Percentiles rank a stretch among this genome's conserved stretches.
Evolutionary conservation across 176 grass and related monocot genomes (phyloP).

Genomic region (Phragmites australis): DNA sequence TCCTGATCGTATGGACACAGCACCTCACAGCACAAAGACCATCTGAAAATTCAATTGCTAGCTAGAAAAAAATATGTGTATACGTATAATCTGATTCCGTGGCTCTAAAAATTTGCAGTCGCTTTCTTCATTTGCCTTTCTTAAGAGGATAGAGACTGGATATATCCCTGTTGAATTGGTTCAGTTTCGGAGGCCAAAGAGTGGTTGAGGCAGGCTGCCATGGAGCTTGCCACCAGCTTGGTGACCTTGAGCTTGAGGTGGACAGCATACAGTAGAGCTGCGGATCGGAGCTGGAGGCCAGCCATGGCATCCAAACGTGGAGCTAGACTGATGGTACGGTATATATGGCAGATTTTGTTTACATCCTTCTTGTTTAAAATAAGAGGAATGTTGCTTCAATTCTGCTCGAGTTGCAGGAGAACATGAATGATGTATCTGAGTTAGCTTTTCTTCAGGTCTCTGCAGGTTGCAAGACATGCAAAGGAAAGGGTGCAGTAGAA

Average conservation of each 20-base stretch:
- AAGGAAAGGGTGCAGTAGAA: conserved; percentile 80
- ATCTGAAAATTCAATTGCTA: neutral
- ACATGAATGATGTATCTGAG: too few species aligned
- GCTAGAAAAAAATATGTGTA: neutral
- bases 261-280: neutral
- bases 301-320: neutral
- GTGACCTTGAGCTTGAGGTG: conserved; percentile 1
- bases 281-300: neutral
- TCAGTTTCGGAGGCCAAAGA: neutral
- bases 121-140: conserved; percentile 6
- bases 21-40: too few species aligned
- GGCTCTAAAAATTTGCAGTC: neutral
- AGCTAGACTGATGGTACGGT: neutral
- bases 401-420: neutral
- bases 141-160: neutral
- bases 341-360: neutral
- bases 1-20: neutral
- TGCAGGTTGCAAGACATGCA: conserved; percentile 64
- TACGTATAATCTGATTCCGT: too few species aligned
- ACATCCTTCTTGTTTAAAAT: neutral
- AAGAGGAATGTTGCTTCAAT: neutral
- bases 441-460: conserved; percentile 48
- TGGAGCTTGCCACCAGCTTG: conserved; percentile 37
- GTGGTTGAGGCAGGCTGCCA: neutral
- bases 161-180: neutral